Evolutionary conservation across 2,329 filamentous ascomycete genomes (phyloP).

Genomic region (Aspergillus sp.): DNA sequence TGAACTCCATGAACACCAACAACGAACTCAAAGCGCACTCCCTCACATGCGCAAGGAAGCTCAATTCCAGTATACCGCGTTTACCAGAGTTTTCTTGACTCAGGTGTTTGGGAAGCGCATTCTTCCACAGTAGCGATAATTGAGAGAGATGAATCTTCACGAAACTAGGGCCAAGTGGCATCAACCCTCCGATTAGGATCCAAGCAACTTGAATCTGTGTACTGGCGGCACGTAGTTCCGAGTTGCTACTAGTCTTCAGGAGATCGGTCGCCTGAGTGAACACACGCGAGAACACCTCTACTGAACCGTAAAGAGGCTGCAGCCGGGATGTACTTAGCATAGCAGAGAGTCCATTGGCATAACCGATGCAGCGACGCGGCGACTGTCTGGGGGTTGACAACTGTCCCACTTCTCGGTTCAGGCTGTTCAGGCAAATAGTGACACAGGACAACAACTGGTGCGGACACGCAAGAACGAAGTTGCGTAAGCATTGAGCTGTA

Average conservation of each 20-base stretch:
- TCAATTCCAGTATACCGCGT: constrained; percentile 81
- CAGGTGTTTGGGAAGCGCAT: constrained; percentile 91
- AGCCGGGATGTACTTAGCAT: constrained; percentile 85
- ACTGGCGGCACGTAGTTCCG: constrained; percentile 84
- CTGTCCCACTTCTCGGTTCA: constrained; percentile 80
- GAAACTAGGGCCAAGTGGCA: constrained; percentile 96
- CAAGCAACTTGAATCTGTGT: constrained; percentile 97
- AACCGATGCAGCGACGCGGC: constrained; percentile 80
- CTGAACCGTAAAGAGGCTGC: constrained; percentile 88
- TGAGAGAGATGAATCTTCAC: constrained; percentile 98
- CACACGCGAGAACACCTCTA: constrained; percentile 91
- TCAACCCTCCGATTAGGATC: constrained; percentile 93
- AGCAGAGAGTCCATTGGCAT: constrained; percentile 87
- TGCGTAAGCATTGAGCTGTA: constrained; percentile 80
- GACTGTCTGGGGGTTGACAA: constrained; percentile 75
- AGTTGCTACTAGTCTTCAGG: constrained; percentile 87
- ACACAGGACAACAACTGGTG: constrained; percentile 88
- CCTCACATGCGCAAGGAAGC: constrained; percentile 89
- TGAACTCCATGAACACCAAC: constrained; percentile 89
- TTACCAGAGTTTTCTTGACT: constrained; percentile 86
- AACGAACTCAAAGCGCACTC: constrained; percentile 93
- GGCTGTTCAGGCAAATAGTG: constrained; percentile 94
- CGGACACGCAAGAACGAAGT: constrained; percentile 85
- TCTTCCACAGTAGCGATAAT: constrained; percentile 92
- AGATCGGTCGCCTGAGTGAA: constrained; percentile 88